phyloP scores from a whole-genome alignment of 352 stramenopile species.

The Pythium monospermum region DNA sequence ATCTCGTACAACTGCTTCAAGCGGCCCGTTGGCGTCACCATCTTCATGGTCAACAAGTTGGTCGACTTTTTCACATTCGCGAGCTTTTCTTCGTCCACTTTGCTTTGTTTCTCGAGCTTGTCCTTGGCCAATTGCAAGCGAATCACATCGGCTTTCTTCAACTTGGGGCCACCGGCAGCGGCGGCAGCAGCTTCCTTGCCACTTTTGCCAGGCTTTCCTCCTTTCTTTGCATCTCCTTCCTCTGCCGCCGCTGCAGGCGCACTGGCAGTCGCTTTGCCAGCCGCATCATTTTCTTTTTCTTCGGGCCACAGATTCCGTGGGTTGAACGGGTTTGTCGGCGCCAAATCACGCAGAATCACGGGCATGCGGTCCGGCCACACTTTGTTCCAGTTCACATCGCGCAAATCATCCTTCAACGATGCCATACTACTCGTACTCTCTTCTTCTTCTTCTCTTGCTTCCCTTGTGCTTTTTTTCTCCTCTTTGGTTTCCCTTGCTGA shows the following conservation, averaged over 20 bases:
- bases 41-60: constrained; percentile 81
- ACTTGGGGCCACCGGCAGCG: constrained; percentile 26
- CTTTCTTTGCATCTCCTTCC: constrained; percentile 26
- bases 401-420: constrained; percentile 74
- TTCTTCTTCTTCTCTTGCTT: constrained; percentile 6
- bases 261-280: constrained; percentile 14
- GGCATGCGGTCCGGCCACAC: constrained; percentile 85
- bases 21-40: constrained; percentile 73
- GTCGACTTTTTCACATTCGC: constrained; percentile 82
- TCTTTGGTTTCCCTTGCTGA: too few relatives aligned
- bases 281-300: constrained; percentile 54
- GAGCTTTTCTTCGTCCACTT: constrained; percentile 86
- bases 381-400: constrained; percentile 88
- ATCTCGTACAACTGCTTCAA: constrained; percentile 87
- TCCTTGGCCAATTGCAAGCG: constrained; percentile 84
- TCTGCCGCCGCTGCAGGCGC: constrained; percentile 5
- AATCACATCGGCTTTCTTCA: constrained; percentile 87
- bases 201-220: constrained; percentile 32
- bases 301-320: constrained; percentile 81
- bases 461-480: not conserved
- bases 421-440: constrained; percentile 27
- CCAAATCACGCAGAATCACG: constrained; percentile 81
- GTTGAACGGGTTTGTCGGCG: constrained; percentile 84
- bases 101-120: constrained; percentile 83
- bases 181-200: constrained; percentile 22